A percentile compares a stretch with the other conserved stretches of the same genome.
Evolutionary conservation across 345 rosid species (phyloP).

Genomic region (Physaria fendleri): DNA sequence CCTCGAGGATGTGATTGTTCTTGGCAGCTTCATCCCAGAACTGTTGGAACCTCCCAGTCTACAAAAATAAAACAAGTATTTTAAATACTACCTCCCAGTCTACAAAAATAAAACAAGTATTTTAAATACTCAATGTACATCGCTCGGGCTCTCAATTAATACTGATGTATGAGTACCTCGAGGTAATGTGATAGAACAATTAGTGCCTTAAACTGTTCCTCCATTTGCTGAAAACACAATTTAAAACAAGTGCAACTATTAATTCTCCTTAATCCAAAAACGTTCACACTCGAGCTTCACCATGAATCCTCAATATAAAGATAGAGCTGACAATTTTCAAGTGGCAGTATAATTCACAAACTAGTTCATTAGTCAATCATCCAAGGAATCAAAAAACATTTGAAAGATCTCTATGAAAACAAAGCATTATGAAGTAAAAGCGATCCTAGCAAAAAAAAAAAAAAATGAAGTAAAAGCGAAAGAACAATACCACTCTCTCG

Average conservation of each 20-base stretch:
- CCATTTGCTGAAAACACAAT: constrained; percentile 78
- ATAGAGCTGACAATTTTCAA: background rate
- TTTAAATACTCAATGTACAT: background rate
- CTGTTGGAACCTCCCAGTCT: constrained; percentile 92
- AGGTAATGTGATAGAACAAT: constrained; percentile 90
- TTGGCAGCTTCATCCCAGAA: constrained; percentile 98
- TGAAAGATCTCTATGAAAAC: background rate
- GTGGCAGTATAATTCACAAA: background rate
- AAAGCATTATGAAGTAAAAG: background rate
- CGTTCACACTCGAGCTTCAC: too few relatives aligned
- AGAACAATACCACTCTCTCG: constrained; percentile 78
- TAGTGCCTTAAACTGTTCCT: constrained; percentile 86
- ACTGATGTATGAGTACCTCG: constrained; percentile 48
- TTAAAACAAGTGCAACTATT: background rate
- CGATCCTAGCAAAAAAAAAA: too few relatives aligned
- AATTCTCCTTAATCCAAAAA: too few relatives aligned
- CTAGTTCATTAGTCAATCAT: background rate
- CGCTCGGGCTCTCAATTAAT: background rate
- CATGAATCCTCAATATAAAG: background rate
- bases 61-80: background rate
- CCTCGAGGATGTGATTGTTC: constrained; percentile 78
- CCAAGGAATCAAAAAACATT: too few relatives aligned
- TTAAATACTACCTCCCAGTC: constrained; percentile 56
- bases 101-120: constrained; percentile 16
- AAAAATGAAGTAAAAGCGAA: background rate